Base-by-base conservation (phyloP, 371 early-diverging fungal species). In the Umbelopsis sp. region DNA sequence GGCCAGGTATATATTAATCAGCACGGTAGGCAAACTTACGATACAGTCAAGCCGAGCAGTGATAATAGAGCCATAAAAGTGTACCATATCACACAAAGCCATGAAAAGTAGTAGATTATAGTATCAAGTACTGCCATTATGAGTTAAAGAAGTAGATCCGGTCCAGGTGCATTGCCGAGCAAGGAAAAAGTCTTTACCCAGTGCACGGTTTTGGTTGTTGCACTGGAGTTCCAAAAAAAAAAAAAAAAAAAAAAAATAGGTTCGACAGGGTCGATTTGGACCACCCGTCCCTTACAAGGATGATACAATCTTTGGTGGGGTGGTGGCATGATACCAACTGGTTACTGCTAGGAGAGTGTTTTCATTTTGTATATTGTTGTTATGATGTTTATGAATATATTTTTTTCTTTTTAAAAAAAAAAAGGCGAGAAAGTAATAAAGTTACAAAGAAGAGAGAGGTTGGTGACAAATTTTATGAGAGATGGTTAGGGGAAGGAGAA, bases 11-110 rank as follows among this genome's bases (percentile, higher is more conserved):
- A 2, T 25, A 41, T 22, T n/a, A 16, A 32, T 25, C 18, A 3
- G n/a, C 35, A 22, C 41, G 11, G 18, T 9, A 25, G n/a, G 44
- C 4, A 35, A 22, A 29, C 66, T 77, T 76, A 83, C 83, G 73
- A 71, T 48, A 83, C 79, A 50, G 76, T 80, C 65, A 80, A 80
- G 14, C 83, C 83, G 32, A 79, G 68, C 37, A 83, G 63, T 65
- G 80, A 80, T 22, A 83, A 63, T n/a, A 67, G 10, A 38, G 72
- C 66, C 77, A 83, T 80, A 63, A 83, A 80, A 65, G 67, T 65
- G 46, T 83, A 79, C 83, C 83, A 83, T 41, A 66, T 25, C 8
- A 68, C 35, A 65, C 66, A 65, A 18, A 57, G 57, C 57, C 57
- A 57, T 57, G 57, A 57, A 18, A 57, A 57, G n/a, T 57, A 57